A percentile compares a stretch with the other conserved stretches of the same genome.
phyloP scores from a whole-genome alignment of 805 yeast genomes.

The Yamadazyma tumulicola region DNA sequence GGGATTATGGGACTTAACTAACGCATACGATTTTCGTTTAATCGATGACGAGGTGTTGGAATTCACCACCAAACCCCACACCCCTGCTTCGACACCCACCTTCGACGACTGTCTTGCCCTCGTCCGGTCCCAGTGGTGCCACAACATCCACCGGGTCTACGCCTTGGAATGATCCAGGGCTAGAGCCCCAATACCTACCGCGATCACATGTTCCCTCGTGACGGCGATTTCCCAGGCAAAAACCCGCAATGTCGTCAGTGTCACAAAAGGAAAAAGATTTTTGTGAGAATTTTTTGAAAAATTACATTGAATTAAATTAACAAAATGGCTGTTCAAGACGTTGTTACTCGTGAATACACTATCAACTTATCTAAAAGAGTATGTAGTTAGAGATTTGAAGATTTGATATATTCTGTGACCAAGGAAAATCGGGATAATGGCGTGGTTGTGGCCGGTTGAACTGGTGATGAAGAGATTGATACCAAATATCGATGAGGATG shows the following conservation, averaged over 20 bases:
- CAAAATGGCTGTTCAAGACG: conserved; percentile 90
- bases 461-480: too few species aligned
- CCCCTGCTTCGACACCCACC: too few species aligned
- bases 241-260: not conserved
- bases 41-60: conserved; percentile 6
- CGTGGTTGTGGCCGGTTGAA: too few species aligned
- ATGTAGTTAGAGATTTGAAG: too few species aligned
- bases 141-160: conserved; percentile 28
- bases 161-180: conserved; percentile 24
- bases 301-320: not conserved
- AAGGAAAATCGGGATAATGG: too few species aligned
- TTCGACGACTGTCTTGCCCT: conserved; percentile 13
- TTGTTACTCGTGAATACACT: conserved; percentile 99
- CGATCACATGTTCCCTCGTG: not conserved
- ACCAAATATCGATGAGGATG: too few species aligned
- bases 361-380: conserved; percentile 99
- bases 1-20: conserved; percentile 35
- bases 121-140: conserved; percentile 23
- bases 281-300: conserved; percentile 13
- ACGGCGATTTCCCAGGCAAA: not conserved
- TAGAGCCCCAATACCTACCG: not conserved
- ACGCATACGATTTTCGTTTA: conserved; percentile 13
- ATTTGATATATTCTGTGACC: too few species aligned
- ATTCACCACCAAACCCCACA: not conserved
- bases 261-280: conserved; percentile 3